Conservation (phyloP, 768 basidiomycete species). For the Mycena chlorophos region DNA sequence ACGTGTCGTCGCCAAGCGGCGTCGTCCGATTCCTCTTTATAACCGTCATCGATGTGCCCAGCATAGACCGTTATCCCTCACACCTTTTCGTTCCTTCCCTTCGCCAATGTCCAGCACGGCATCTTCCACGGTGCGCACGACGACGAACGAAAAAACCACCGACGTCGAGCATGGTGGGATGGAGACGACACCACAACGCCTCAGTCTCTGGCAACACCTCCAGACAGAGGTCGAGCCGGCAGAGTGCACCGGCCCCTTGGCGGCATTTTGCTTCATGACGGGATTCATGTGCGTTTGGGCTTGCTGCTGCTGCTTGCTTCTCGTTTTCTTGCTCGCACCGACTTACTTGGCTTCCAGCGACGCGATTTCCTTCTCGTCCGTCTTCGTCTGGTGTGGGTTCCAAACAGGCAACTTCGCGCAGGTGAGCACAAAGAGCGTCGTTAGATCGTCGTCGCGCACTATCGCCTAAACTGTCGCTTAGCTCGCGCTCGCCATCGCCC, state of each 20-base stretch:
- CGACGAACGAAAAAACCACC: not conserved
- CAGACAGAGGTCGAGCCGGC: constrained; percentile 53
- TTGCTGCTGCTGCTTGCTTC: not conserved
- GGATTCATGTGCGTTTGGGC: constrained; percentile 70
- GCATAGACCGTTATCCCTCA: no score
- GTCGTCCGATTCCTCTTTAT: no score
- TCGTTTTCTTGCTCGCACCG: not conserved
- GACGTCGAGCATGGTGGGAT: not conserved
- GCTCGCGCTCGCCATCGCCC: constrained; percentile 77
- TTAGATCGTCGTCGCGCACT: constrained; percentile 2
- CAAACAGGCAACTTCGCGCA: constrained; percentile 79
- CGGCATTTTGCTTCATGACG: constrained; percentile 77
- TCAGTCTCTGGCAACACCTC: constrained; percentile 36
- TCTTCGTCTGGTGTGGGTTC: constrained; percentile 85
- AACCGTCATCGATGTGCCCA: no score
- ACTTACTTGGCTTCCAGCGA: constrained; percentile 43
- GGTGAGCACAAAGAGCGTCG: no score
- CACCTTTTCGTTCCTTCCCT: no score
- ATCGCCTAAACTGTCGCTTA: constrained; percentile 28
- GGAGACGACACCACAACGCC: constrained; percentile 18
- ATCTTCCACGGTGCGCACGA: not conserved
- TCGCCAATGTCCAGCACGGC: not conserved
- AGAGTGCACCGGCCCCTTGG: constrained; percentile 51
- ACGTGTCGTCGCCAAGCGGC: not conserved
- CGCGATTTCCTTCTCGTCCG: constrained; percentile 71